Percentiles rank a stretch among this genome's conserved stretches.
These are phyloP conservation scores for Metschnikowia matae DNA, from an alignment of 805 yeast species.

Conservation along the genomic window DNA sequence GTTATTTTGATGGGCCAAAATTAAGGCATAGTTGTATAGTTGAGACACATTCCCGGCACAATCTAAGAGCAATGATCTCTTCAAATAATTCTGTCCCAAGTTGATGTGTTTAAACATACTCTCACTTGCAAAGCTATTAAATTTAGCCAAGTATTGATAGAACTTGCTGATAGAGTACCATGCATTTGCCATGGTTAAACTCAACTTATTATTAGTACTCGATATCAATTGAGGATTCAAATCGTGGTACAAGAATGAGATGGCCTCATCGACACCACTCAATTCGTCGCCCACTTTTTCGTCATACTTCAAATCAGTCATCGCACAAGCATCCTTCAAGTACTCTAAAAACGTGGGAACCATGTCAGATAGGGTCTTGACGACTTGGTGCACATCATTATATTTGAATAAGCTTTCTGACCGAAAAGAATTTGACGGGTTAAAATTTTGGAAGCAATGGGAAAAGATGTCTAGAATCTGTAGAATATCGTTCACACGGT, in stretches of 20 bases:
- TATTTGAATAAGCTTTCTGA: constrained; percentile 23
- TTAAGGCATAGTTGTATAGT: constrained; percentile 44
- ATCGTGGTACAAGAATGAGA: constrained; percentile 35
- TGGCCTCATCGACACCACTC: constrained; percentile 12
- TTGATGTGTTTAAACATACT: constrained; percentile 13
- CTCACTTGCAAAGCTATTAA: constrained; percentile 22
- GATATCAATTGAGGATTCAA: constrained; percentile 31
- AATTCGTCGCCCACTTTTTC: constrained; percentile 11
- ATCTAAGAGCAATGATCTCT: constrained; percentile 34
- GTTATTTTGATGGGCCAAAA: constrained; percentile 42
- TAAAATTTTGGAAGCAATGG: constrained; percentile 30
- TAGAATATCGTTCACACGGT: constrained; percentile 29
- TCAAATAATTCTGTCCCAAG: constrained; percentile 19
- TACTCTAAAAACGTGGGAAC: constrained; percentile 21
- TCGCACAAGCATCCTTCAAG: constrained; percentile 20
- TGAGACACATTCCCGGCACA: constrained; percentile 28
- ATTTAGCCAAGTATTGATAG: constrained; percentile 25
- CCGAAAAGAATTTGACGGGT: constrained; percentile 31
- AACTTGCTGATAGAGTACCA: constrained; percentile 37
- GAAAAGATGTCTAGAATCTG: constrained; percentile 32
- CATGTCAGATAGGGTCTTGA: constrained; percentile 18
- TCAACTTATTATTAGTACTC: not conserved
- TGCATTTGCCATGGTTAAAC: constrained; percentile 27
- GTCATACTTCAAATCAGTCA: constrained; percentile 29
- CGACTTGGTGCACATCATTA: constrained; percentile 21